Base-by-base conservation (phyloP, 108 stramenopile species). In the Nitzschia putrida region DNA sequence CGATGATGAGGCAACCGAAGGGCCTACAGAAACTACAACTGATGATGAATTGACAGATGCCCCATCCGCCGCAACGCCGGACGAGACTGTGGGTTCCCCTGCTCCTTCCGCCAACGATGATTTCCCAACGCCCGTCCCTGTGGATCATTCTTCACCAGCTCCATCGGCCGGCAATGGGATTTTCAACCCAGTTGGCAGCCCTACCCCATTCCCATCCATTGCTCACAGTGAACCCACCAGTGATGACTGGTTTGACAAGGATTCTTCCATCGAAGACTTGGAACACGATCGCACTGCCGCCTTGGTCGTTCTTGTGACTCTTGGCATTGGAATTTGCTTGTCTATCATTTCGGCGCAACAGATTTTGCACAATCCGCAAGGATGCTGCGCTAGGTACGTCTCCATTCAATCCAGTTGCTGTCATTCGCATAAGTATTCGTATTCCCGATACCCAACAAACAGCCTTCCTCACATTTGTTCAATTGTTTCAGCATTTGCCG, bases 351-450 rank as follows among this genome's bases (percentile, higher is more conserved):
- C 85, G 2, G 89, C 89, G 0, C 84, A 88, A 52, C 89, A 90
- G 77, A 83, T 86, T 80, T 74, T 87, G 54, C 80, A 90, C 41
- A 90, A 90, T 79, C 89, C 89, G 23, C 74, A 86, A 69, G 89
- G 89, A 41, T 79, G 83, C 53, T 90, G 85, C 59, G 81, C 87
- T 40, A 72, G 78, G 72, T 79, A 61, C 1, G 77, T 74, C 24
- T 24, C 0, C 20, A 11, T 40, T n/a, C 7, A 4, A 3, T 59
- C 14, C 16, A 22, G 20, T 25, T 16, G 12, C 24, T 45, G 16
- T 10, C 44, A 37, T 59, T 50, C 11, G 0, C 12, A 24, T 59
- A n/a, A n/a, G n/a, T n/a, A n/a, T n/a, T n/a, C n/a, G n/a, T n/a
- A n/a, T n/a, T n/a, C n/a, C n/a, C n/a, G n/a, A n/a, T 57, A 20